Evolutionary conservation across 177 flowering plant genomes (phyloP), one percentile per base, ranked within the genome.

Genomic region (Tripterygium wilfordii): DNA sequence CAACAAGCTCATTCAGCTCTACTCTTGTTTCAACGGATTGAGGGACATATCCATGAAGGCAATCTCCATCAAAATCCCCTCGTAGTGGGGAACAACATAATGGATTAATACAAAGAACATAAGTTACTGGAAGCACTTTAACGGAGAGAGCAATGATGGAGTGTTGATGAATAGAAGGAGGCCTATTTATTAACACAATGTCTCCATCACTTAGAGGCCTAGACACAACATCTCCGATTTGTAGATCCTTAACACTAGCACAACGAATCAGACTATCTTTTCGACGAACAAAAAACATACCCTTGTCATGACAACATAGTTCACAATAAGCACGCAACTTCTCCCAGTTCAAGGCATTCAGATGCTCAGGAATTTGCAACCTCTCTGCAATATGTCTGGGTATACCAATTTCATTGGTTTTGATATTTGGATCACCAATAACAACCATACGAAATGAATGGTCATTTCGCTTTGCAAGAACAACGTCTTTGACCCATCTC

Each of bases 31-130:
- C 66, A 9, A 83, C 20, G 2, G 96, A 81, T 45, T 94, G 97
- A 9, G 99, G 88, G 60, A 94, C 45, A 66, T 66, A 94, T 1
- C 99, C 97, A 57, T 87, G 96, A 51, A 87, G 69, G 54, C 99
- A 89, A 49, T 94, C 97, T 10, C 97, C 97, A 63, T 94, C 99
- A 66, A 94, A 94, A 65, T 94, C 99, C 7, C 95, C 99, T 31
- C 73, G 78, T 2, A 94, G 66, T 43, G 99, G 97, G 5, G 80
- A 64, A 58, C 97, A 89, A 35, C 80, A 66, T 8, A 94, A 68
- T 1, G 99, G 99, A 45, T 89, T 94, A 46, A 94, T 62, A 0
- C 95, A 77, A 32, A 81, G 45, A 41, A 78, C 92, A 0, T 79
- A 74, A 15, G 53, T 58, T 13, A 66, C 50, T 1, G 95, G 96